Evolutionary conservation across 345 rosid genomes (phyloP).

Genomic region (Xanthoceras sorbifolium): DNA sequence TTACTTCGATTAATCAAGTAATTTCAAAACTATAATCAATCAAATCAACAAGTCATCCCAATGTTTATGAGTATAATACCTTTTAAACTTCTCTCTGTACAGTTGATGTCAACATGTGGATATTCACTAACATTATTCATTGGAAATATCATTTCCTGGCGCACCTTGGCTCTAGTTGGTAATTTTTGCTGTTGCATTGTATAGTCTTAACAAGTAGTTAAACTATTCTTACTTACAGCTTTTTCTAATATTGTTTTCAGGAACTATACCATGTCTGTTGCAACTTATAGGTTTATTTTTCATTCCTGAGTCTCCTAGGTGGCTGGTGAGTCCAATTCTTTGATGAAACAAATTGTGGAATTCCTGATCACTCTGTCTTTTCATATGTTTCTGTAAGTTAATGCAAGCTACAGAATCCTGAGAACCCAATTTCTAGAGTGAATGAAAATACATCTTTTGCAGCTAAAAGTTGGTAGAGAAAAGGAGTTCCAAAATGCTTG

Average conservation of each 20-base stretch:
- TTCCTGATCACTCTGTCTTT: too few species aligned
- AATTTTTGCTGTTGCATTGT: neutral
- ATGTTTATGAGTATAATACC: too few species aligned
- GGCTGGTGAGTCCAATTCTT: conserved; percentile 43
- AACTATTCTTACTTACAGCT: neutral
- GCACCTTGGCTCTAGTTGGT: conserved; percentile 35
- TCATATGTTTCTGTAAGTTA: too few species aligned
- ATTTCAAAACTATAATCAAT: conserved; percentile 12
- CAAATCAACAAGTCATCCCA: neutral
- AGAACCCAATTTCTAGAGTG: too few species aligned
- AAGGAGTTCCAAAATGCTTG: conserved; percentile 49
- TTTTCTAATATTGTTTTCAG: conserved; percentile 21
- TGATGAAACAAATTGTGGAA: too few species aligned
- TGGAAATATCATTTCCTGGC: conserved; percentile 40
- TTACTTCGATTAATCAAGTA: conserved; percentile 31
- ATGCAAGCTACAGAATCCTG: too few species aligned
- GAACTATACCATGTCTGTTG: conserved; percentile 29
- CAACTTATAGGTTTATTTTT: conserved; percentile 37
- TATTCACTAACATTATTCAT: conserved; percentile 23
- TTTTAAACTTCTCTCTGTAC: neutral
- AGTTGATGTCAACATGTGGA: conserved; percentile 35
- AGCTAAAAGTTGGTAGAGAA: conserved; percentile 46
- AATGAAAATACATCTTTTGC: neutral
- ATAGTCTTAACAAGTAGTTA: neutral
- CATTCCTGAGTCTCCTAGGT: too few species aligned